Evolutionary conservation across 768 basidiomycete genomes (phyloP).

Genomic region (Cubamyces sp.): DNA sequence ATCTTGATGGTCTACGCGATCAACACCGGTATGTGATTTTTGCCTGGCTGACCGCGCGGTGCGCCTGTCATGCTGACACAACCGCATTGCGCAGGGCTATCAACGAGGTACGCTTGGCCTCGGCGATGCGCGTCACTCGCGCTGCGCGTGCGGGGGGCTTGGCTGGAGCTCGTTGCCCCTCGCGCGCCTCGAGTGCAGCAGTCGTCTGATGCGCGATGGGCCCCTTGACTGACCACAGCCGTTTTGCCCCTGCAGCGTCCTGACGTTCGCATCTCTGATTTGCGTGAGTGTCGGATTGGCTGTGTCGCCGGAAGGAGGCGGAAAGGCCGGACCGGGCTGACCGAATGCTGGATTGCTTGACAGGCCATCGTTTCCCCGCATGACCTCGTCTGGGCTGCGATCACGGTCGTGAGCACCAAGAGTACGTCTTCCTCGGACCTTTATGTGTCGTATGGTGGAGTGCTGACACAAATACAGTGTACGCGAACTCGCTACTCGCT

Average conservation of each 20-base stretch:
- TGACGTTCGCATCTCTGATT: conserved; percentile 7
- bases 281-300: neutral
- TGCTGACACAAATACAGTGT: neutral
- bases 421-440: neutral
- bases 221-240: no score
- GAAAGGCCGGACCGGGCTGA: neutral
- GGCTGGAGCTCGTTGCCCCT: no score
- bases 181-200: no score
- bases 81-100: neutral
- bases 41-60: neutral
- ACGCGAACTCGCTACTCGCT: conserved; percentile 13
- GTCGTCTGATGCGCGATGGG: no score
- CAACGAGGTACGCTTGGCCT: conserved; percentile 5
- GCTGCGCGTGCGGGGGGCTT: no score
- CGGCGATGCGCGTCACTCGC: no score
- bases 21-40: conserved; percentile 7
- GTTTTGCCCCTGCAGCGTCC: neutral
- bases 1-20: conserved; percentile 5
- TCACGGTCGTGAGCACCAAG: conserved; percentile 6
- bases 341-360: neutral
- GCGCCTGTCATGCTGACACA: no score
- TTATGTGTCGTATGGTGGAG: neutral
- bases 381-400: conserved; percentile 6
- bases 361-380: neutral
- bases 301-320: no score